Base-by-base conservation (phyloP, 495 filamentous ascomycete species). In the Hypoxylon perforatum region DNA sequence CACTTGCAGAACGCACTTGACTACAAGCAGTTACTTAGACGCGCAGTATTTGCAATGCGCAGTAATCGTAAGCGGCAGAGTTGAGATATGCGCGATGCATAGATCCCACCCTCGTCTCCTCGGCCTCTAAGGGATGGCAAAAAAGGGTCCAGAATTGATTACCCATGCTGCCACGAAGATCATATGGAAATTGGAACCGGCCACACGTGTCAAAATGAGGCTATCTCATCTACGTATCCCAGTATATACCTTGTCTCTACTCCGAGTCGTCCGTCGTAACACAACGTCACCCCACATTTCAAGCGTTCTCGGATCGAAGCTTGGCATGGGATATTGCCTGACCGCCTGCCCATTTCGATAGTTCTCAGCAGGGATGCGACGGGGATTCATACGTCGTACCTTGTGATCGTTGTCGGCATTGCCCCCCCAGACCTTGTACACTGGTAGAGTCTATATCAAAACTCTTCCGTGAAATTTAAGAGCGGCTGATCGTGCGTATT, bases 261-360 rank as follows among this genome's bases (percentile, higher is more conserved):
- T 39, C 18, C 15, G 15, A 44, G 3, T 7, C 25, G 25, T 7
- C 25, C 30, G 51, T 56, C 30, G 51, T 56, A 52, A 42, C 64
- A 62, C 57, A 49, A 48, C 64, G n/a, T 62, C 30, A 48, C 58
- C 47, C 64, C 64, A 67, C 46, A 67, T 46, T 52, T 53, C 64
- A 62, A 62, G 57, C 52, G 46, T 67, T 51, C 42, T 19, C 30
- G 10, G 25, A 28, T 55, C 25, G n/a, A 63, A 50, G 35, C 60
- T 63, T 56, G 60, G 60, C 53, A 41, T 59, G 28, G 36, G 17
- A 28, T 5, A 21, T 8, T 28, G n/a, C 25, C 25, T 7, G 25
- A 28, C 25, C 25, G 25, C 25, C 25, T 28, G 3, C 25, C 25
- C 25, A 28, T 28, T 28, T 28, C 25, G 7, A 28, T 23, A 4